Evolutionary conservation across 805 yeast genomes (phyloP).

Genomic region (Saccharomycopsis javanensis): DNA sequence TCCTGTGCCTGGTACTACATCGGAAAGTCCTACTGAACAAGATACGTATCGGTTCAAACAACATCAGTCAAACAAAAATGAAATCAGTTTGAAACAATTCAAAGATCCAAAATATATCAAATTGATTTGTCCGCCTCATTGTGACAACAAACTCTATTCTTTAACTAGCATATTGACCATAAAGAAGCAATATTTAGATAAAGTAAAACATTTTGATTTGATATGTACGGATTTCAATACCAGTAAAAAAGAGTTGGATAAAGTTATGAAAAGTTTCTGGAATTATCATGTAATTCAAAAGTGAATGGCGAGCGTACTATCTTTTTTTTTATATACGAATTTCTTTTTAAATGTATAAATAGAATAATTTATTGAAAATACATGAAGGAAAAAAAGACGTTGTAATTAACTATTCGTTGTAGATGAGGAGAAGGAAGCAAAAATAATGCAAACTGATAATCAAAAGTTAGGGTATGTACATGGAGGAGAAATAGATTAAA

Average conservation of each 20-base stretch:
- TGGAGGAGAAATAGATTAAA: neutral
- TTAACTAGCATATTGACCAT: constrained; percentile 15
- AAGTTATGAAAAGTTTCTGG: constrained; percentile 31
- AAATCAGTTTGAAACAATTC: constrained; percentile 13
- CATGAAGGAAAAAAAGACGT: too few relatives aligned
- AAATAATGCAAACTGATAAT: neutral
- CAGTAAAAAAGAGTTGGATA: constrained; percentile 46
- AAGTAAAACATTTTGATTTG: constrained; percentile 17
- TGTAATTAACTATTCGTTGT: too few relatives aligned
- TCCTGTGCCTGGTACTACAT: constrained; percentile 14
- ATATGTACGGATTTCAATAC: constrained; percentile 51
- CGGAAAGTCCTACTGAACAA: neutral
- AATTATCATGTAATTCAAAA: constrained; percentile 26
- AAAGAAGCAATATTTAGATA: constrained; percentile 17
- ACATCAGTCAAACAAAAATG: neutral
- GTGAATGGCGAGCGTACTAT: too few relatives aligned
- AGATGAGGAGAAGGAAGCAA: neutral
- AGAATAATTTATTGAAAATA: too few relatives aligned
- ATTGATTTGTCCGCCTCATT: constrained; percentile 5
- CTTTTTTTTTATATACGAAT: too few relatives aligned
- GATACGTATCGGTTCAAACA: neutral
- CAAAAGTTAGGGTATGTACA: neutral
- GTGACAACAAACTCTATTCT: constrained; percentile 9
- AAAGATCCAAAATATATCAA: constrained; percentile 13
- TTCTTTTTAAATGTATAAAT: too few relatives aligned